Conservation (phyloP, 768 basidiomycete species). For the Psilocybe azurescens region DNA sequence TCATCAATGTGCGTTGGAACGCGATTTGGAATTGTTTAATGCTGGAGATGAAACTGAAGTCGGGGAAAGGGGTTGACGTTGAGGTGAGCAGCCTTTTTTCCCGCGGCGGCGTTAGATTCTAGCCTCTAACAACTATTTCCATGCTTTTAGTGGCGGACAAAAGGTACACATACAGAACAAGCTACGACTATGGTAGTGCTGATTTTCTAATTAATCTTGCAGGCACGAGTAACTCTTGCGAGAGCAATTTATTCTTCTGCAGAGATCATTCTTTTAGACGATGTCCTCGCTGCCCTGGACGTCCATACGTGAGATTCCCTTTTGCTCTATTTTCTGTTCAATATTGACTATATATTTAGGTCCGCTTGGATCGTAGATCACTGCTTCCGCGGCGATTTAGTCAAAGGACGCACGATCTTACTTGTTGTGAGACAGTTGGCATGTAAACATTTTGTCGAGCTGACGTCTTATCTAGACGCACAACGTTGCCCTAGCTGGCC, state of each 20-base stretch:
- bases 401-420: conserved; percentile 76
- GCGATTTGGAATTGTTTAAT: conserved; percentile 70
- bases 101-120: too few species aligned
- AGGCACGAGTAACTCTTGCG: conserved; percentile 55
- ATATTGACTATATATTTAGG: conserved; percentile 2
- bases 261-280: conserved; percentile 72
- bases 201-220: too few species aligned
- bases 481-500: conserved; percentile 53
- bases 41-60: conserved; percentile 74
- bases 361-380: conserved; percentile 56
- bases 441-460: not conserved
- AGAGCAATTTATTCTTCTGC: conserved; percentile 56
- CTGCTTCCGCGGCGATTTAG: conserved; percentile 77
- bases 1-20: conserved; percentile 72
- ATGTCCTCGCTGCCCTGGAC: conserved; percentile 70
- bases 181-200: too few species aligned
- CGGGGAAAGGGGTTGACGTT: conserved; percentile 68
- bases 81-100: conserved; percentile 35
- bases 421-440: conserved; percentile 58
- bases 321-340: not conserved
- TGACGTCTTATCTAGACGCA: conserved; percentile 38
- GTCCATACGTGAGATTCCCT: conserved; percentile 42
- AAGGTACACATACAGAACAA: conserved; percentile 22
- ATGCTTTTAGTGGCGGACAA: conserved; percentile 43
- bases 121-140: not conserved